A percentile compares a stretch with the other conserved stretches of the same genome.
Evolutionary conservation across 257 asterid genomes (phyloP).

Genomic region (Solanum chmielewskii): DNA sequence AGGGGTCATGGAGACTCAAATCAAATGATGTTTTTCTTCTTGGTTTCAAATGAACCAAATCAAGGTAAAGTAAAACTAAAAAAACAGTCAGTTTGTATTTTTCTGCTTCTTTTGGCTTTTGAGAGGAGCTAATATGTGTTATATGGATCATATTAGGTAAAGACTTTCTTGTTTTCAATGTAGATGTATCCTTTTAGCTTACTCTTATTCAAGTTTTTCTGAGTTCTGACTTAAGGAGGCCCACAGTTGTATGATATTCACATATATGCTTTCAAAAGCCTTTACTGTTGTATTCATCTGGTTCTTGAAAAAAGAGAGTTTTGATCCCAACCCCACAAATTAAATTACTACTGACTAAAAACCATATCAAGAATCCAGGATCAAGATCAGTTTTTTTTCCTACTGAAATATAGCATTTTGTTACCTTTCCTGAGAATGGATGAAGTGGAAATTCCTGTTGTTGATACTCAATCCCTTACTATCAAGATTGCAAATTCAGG

Average conservation of each 20-base stretch:
- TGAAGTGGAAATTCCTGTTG: conserved; percentile 10
- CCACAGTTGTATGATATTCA: conserved; percentile 54
- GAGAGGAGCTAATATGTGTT: background rate
- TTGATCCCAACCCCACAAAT: conserved; percentile 20
- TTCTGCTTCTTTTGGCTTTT: background rate
- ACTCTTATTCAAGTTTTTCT: background rate
- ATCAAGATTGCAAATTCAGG: conserved; percentile 33
- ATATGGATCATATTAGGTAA: background rate
- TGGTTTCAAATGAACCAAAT: conserved; percentile 13
- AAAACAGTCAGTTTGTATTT: background rate
- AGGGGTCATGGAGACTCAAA: conserved; percentile 4
- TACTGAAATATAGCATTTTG: conserved; percentile 9
- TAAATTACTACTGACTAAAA: conserved; percentile 15
- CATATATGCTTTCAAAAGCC: conserved; percentile 31
- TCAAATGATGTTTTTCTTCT: conserved; percentile 12
- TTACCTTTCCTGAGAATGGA: conserved; percentile 29
- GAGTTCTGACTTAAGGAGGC: conserved; percentile 43
- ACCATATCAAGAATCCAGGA: conserved; percentile 20
- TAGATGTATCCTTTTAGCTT: background rate
- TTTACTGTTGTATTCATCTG: conserved; percentile 59
- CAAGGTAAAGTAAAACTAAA: conserved; percentile 27
- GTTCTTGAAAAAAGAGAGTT: conserved; percentile 11
- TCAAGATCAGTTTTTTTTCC: conserved; percentile 2
- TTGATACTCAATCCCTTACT: conserved; percentile 44
- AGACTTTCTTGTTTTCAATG: conserved; percentile 6